These are phyloP conservation scores for Aeschynomene evenia DNA, from an alignment of 306 rosid genomes.

Conservation along the genomic window DNA sequence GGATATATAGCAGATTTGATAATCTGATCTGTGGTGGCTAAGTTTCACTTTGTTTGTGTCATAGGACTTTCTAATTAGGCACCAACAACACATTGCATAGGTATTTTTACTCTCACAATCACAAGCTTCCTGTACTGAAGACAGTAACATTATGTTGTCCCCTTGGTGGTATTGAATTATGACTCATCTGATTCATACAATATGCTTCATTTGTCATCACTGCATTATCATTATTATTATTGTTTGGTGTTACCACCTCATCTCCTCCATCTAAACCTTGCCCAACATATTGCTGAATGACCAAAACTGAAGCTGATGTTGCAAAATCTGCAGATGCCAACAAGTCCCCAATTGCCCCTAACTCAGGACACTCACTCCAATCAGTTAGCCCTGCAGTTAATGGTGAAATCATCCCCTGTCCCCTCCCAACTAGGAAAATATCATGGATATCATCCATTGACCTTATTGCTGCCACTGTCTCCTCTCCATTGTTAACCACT, in stretches of 20 bases:
- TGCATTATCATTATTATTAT: too few relatives aligned
- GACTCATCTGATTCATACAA: conserved; percentile 4
- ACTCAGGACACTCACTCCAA: conserved; percentile 95
- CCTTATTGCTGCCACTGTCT: conserved; percentile 71
- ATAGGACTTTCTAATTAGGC: neutral
- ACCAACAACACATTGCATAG: too few relatives aligned
- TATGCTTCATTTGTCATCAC: conserved; percentile 25
- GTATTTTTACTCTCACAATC: neutral
- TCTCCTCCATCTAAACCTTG: conserved; percentile 33
- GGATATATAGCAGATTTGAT: too few relatives aligned
- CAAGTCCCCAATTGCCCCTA: conserved; percentile 87
- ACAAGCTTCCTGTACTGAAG: neutral
- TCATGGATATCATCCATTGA: conserved; percentile 60
- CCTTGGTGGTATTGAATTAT: conserved; percentile 23
- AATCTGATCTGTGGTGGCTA: too few relatives aligned
- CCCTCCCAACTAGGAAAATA: conserved; percentile 77
- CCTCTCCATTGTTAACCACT: conserved; percentile 75
- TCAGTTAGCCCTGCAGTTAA: conserved; percentile 86
- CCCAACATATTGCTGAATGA: conserved; percentile 74
- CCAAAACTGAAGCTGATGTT: conserved; percentile 73
- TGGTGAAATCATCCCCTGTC: conserved; percentile 58
- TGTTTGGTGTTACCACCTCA: conserved; percentile 16
- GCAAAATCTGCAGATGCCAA: conserved; percentile 85
- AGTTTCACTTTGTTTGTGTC: too few relatives aligned
- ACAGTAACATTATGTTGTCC: conserved; percentile 4